Evolutionary conservation across 75 land plant species (phyloP).

Genomic region (Picea glauca): DNA sequence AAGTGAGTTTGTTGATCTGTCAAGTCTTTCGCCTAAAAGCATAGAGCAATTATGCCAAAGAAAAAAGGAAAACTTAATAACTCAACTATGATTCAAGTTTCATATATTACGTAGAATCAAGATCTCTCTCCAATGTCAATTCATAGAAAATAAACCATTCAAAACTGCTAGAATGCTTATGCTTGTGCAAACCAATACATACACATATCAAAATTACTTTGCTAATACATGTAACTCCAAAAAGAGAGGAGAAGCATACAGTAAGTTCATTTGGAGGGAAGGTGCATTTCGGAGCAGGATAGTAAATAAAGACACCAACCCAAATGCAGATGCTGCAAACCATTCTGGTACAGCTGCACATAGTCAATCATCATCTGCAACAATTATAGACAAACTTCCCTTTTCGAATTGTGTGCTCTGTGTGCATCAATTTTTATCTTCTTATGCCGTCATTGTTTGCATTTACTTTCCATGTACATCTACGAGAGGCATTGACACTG

Average conservation of each 20-base stretch:
- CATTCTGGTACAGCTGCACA: constrained; percentile 90
- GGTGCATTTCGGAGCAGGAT: constrained; percentile 85
- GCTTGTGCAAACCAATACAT: not conserved
- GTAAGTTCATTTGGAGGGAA: constrained; percentile 68
- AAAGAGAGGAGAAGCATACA: constrained; percentile 35
- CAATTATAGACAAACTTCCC: not conserved
- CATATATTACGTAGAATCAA: not conserved
- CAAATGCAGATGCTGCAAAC: constrained; percentile 92
- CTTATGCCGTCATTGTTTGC: not conserved
- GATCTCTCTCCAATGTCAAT: not conserved
- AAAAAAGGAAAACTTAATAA: not conserved
- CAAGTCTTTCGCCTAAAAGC: not conserved
- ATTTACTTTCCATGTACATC: not conserved
- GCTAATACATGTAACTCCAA: not conserved
- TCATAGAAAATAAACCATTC: not conserved
- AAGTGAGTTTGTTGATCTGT: not conserved
- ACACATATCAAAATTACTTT: not conserved
- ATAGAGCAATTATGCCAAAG: not conserved
- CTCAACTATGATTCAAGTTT: not conserved
- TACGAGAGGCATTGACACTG: not conserved
- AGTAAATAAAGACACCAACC: constrained; percentile 72
- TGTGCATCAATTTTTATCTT: not conserved
- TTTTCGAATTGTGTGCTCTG: not conserved
- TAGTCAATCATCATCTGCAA: constrained; percentile 13
- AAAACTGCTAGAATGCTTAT: not conserved